A percentile compares a stretch with the other conserved stretches of the same genome.
These are phyloP conservation scores for Yamagishiella unicocca DNA, from an alignment of 139 green algal species.

Conservation along the genomic window DNA sequence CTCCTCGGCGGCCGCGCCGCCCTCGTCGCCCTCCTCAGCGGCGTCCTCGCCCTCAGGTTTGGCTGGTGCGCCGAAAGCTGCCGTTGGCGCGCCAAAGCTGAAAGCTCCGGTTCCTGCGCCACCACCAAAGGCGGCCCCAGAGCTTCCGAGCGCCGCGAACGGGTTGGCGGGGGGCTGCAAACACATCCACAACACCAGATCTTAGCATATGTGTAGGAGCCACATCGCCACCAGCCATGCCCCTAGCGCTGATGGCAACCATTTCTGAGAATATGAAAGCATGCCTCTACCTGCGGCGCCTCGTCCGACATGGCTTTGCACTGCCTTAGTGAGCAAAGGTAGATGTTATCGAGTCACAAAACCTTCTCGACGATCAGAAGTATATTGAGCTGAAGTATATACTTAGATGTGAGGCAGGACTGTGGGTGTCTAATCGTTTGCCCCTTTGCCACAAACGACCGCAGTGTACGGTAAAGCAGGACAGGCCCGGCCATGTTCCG, in stretches of 20 bases:
- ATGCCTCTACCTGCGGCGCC: constrained; percentile 26
- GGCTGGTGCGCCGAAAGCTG: constrained; percentile 50
- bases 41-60: constrained; percentile 55
- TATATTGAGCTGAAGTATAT: too few relatives aligned
- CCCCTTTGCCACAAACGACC: too few relatives aligned
- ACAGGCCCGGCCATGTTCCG: too few relatives aligned
- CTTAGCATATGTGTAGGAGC: too few relatives aligned
- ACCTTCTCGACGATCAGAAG: too few relatives aligned
- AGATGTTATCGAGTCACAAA: background rate
- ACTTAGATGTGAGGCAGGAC: too few relatives aligned
- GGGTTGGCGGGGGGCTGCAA: constrained; percentile 49
- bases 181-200: constrained; percentile 7
- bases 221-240: too few relatives aligned
- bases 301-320: background rate
- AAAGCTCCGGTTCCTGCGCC: constrained; percentile 60
- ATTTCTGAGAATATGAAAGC: background rate
- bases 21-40: constrained; percentile 72
- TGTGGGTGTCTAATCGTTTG: too few relatives aligned
- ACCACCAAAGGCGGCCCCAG: constrained; percentile 46
- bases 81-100: constrained; percentile 82
- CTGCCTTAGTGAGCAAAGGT: background rate
- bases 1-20: constrained; percentile 79
- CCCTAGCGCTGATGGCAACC: background rate
- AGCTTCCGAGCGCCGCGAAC: constrained; percentile 69
- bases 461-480: too few relatives aligned